These are phyloP conservation scores for Sporothrix globosa DNA, from an alignment of 2,329 filamentous ascomycete genomes.

Conservation along the genomic window DNA sequence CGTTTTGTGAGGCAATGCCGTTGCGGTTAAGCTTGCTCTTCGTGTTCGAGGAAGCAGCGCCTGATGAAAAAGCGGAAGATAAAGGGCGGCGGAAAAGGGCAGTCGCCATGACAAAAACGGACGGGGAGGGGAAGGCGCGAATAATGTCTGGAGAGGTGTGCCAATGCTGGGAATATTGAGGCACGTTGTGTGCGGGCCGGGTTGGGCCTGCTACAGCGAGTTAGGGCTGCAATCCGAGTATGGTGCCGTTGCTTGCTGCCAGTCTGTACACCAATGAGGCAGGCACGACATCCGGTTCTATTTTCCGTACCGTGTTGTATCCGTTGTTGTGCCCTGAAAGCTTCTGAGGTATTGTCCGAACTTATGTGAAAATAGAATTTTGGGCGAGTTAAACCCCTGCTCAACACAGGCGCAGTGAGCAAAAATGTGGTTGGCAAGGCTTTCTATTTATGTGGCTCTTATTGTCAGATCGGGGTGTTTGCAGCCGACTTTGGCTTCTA, in stretches of 20 bases:
- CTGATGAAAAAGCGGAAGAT: slow-evolving; percentile 4
- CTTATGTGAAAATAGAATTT: too few relatives aligned
- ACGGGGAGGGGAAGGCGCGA: neutral
- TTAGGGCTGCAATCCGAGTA: neutral
- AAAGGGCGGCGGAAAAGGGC: slow-evolving; percentile 20
- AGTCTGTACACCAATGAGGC: neutral
- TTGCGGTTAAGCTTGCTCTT: neutral
- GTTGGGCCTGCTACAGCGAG: neutral
- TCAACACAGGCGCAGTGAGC: too few relatives aligned
- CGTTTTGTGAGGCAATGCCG: neutral
- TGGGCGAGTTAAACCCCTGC: too few relatives aligned
- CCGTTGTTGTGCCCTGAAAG: neutral
- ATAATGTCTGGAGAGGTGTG: neutral
- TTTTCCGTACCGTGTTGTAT: too few relatives aligned
- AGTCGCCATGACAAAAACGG: slow-evolving; percentile 7
- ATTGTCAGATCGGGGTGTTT: neutral
- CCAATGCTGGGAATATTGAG: neutral
- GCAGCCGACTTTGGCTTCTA: neutral
- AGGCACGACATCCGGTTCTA: neutral
- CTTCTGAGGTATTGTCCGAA: neutral
- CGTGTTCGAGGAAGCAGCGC: slow-evolving; percentile 8
- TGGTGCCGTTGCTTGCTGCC: neutral
- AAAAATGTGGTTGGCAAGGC: too few relatives aligned
- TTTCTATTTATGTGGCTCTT: too few relatives aligned
- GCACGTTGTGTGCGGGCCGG: neutral